These are phyloP conservation scores for Xylaria sp. DNA, from an alignment of 495 filamentous ascomycete species.

Conservation along the genomic window DNA sequence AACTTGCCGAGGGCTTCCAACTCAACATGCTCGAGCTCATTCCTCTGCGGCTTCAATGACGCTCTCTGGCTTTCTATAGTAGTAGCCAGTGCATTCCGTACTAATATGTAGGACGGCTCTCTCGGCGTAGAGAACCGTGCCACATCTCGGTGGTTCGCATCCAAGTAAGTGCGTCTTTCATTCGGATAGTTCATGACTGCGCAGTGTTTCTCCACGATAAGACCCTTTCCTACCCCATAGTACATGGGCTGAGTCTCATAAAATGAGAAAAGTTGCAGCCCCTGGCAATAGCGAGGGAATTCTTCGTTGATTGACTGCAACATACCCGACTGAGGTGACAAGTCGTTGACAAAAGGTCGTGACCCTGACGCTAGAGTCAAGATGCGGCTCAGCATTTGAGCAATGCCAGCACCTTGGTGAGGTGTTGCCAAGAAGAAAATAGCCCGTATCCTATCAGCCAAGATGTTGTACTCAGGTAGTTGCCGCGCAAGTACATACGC, in stretches of 20 bases:
- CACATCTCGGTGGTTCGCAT: conserved; percentile 32
- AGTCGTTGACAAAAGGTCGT: conserved; percentile 16
- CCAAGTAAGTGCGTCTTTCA: conserved; percentile 25
- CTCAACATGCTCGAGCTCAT: not conserved
- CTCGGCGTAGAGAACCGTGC: conserved; percentile 24
- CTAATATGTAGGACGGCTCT: conserved; percentile 30
- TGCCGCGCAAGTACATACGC: conserved; percentile 41
- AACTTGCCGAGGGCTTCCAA: conserved; percentile 10
- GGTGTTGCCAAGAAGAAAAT: conserved; percentile 62
- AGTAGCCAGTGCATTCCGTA: not conserved
- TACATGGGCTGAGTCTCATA: conserved; percentile 37
- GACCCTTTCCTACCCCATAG: conserved; percentile 19
- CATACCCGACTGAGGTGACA: conserved; percentile 8
- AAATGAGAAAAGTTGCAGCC: conserved; percentile 41
- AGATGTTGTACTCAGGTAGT: conserved; percentile 32
- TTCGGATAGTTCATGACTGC: conserved; percentile 32
- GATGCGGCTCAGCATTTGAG: conserved; percentile 44
- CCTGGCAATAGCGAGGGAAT: conserved; percentile 38
- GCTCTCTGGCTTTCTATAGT: not conserved
- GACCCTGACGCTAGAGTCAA: conserved; percentile 8
- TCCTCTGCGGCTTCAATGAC: not conserved
- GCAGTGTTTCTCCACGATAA: conserved; percentile 31
- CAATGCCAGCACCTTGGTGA: conserved; percentile 57
- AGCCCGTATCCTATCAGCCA: conserved; percentile 46
- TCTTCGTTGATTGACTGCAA: conserved; percentile 37